A percentile compares a stretch with the other conserved stretches of the same genome.
These are phyloP conservation scores for Collybia nuda DNA, from an alignment of 768 basidiomycete genomes.

Conservation along the genomic window DNA sequence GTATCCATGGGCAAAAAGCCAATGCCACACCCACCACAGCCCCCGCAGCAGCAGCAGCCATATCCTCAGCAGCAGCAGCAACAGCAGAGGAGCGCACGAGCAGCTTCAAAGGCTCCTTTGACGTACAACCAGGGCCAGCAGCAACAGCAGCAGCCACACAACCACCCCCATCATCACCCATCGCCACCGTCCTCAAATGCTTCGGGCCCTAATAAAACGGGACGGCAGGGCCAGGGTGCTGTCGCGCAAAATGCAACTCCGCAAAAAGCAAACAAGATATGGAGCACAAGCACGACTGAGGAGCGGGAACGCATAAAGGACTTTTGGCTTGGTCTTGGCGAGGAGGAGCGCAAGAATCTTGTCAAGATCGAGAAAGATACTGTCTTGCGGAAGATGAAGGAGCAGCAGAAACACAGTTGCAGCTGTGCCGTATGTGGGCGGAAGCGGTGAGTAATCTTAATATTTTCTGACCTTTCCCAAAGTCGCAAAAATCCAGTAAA, in stretches of 20 bases:
- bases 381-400: conserved; percentile 98
- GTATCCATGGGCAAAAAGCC: conserved; percentile 92
- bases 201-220: conserved; percentile 24
- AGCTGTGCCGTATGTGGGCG: conserved; percentile 95
- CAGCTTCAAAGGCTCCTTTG: conserved; percentile 46
- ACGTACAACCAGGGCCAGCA: conserved; percentile 31
- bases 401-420: conserved; percentile 96
- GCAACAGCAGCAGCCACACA: conserved; percentile 34
- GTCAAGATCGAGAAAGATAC: conserved; percentile 99
- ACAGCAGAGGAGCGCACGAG: conserved; percentile 43
- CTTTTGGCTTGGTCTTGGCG: conserved; percentile 94
- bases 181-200: conserved; percentile 48
- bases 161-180: conserved; percentile 37
- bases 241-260: conserved; percentile 29
- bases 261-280: conserved; percentile 78
- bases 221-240: conserved; percentile 33
- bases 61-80: conserved; percentile 29
- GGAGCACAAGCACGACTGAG: conserved; percentile 89
- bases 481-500: conserved; percentile 12
- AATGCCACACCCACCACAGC: conserved; percentile 67
- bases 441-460: conserved; percentile 75
- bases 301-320: conserved; percentile 97
- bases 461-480: conserved; percentile 19
- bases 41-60: conserved; percentile 29
- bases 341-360: conserved; percentile 86